Evolutionary conservation across 2,329 filamentous ascomycete species (phyloP), one percentile per base, ranked within the genome.

Genomic region (Ascochyta koolunga): DNA sequence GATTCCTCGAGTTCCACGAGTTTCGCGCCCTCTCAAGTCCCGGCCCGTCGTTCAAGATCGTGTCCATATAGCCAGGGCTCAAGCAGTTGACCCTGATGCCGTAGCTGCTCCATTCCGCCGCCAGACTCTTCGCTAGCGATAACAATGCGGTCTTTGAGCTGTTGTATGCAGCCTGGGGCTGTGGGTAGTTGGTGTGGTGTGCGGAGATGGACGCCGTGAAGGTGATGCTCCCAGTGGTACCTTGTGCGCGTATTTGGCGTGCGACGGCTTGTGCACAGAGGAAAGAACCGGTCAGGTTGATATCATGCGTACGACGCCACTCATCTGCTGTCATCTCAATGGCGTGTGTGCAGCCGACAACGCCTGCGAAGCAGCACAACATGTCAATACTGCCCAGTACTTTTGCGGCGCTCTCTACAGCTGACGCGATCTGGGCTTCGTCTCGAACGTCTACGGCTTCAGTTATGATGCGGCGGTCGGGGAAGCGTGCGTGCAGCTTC

Each of bases 31-130:
- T 77, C 10, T 79, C 79, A 40, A 90, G 69, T 0, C 83, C 83
- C 7, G 82, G 80, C 0, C 87, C 86, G 54, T 86, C 86, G 65
- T 91, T 92, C 41, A 92, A 73, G 11, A 90, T 83, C 0, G 88
- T 91, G 64, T 90, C 88, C 85, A 91, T 90, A 63, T 92, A 92
- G 0, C 89, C 89, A 0, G 89, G 89, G 33, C 82, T 86, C 38
- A 93, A 80, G 16, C 80, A 84, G 62, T 93, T 92, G 5, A 89
- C 86, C 2, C 87, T 76, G 56, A 93, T 89, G 0, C 89, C 89
- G 67, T 87, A 82, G 1, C 78, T 74, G 1, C 86, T 86, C 89
- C 89, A 92, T 72, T 93, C 89, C 0, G 86, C 88, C 0, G 89
- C 89, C 15, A 92, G 74, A 31, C 80, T 86, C 59, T 81, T 84